Conservation (phyloP, 208 protist species). For the Leishmania aethiopica region DNA sequence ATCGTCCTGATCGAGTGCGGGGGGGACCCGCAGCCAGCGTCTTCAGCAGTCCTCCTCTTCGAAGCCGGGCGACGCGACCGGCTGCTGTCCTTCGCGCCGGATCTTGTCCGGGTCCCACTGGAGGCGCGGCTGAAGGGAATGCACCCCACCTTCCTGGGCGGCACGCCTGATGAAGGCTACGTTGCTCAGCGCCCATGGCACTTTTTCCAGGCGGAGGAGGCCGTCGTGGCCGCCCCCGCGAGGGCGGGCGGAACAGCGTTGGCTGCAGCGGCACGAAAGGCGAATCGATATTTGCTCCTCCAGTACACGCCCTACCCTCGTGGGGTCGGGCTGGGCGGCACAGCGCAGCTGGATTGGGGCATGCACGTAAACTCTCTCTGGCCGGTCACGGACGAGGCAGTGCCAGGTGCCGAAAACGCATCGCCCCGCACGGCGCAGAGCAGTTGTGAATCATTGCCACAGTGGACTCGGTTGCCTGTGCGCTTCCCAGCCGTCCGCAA, state of each 20-base stretch:
- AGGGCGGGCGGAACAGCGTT: background rate
- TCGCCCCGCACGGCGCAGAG: background rate
- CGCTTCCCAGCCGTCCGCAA: constrained; percentile 38
- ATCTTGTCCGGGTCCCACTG: constrained; percentile 30
- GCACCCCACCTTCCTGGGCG: constrained; percentile 10
- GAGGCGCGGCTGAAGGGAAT: constrained; percentile 1
- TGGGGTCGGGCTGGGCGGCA: constrained; percentile 59
- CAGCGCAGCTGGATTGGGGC: constrained; percentile 67
- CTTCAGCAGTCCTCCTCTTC: constrained; percentile 1
- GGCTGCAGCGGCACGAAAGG: constrained; percentile 2
- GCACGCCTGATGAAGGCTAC: constrained; percentile 15
- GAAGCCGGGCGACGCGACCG: constrained; percentile 18
- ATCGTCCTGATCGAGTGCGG: constrained; percentile 74
- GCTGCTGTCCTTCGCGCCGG: constrained; percentile 44
- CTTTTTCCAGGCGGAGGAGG: constrained; percentile 12
- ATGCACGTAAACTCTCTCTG: constrained; percentile 41
- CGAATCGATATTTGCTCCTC: constrained; percentile 25
- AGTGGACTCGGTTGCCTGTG: constrained; percentile 36
- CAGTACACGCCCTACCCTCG: constrained; percentile 50
- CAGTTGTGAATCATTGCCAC: background rate
- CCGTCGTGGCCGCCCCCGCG: background rate
- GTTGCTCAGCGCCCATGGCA: constrained; percentile 25
- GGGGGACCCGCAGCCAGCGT: constrained; percentile 28
- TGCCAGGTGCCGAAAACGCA: background rate
- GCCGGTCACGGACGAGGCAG: background rate